These are phyloP conservation scores for Suillus placidus DNA, from an alignment of 768 basidiomycete species.

Conservation along the genomic window DNA sequence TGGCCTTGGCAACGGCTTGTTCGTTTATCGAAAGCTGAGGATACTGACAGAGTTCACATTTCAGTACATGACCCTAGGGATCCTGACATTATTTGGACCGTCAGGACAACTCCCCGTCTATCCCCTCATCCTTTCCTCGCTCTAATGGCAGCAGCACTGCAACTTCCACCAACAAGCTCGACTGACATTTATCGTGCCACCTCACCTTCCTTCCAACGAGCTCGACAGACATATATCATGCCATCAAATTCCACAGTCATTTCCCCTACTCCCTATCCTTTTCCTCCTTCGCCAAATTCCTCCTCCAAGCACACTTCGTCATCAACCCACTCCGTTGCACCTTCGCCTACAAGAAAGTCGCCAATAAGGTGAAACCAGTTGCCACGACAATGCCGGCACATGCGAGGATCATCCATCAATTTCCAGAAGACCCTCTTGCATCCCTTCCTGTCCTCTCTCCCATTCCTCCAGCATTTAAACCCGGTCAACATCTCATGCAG, in stretches of 20 bases:
- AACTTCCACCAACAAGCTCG: no score
- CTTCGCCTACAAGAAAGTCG: constrained; percentile 38
- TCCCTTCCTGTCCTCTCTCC: constrained; percentile 20
- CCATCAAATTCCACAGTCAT: no score
- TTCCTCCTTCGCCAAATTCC: background rate
- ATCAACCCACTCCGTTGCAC: background rate
- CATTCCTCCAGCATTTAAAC: background rate
- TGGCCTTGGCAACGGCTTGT: constrained; percentile 23
- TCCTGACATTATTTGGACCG: background rate
- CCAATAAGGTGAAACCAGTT: constrained; percentile 36
- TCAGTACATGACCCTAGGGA: constrained; percentile 12
- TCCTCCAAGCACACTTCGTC: background rate
- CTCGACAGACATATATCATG: no score
- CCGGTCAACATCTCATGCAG: background rate
- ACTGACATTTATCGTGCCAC: no score
- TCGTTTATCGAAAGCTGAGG: constrained; percentile 14
- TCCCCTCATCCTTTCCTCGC: no score
- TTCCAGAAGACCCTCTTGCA: constrained; percentile 40
- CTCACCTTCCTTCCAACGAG: no score
- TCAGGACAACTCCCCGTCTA: no score
- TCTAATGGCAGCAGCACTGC: no score
- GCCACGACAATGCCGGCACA: constrained; percentile 31
- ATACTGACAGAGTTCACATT: background rate
- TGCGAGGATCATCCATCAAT: constrained; percentile 28
- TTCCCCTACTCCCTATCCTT: background rate